These are phyloP conservation scores for Chrysanthemum seticuspe DNA, from an alignment of 129 eudicot genomes.

Conservation along the genomic window DNA sequence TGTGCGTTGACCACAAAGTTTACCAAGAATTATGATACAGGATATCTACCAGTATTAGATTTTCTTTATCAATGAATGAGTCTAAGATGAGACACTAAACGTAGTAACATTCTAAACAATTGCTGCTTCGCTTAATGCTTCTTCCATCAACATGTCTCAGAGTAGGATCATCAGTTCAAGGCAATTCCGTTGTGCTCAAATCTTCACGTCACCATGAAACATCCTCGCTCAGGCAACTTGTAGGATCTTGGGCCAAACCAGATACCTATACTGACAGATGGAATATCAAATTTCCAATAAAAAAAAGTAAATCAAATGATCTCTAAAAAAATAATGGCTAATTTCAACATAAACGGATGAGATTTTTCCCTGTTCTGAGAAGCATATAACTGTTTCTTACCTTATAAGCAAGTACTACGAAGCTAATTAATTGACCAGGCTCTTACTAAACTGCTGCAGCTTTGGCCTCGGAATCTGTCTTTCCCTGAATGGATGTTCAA, in stretches of 20 bases:
- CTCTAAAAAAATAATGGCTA: no score
- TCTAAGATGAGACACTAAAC: not conserved
- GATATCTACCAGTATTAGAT: conserved; percentile 9
- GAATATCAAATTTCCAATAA: not conserved
- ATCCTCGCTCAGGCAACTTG: not conserved
- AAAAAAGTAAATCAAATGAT: no score
- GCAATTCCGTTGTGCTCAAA: not conserved
- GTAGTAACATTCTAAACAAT: conserved; percentile 4
- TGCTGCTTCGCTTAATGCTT: not conserved
- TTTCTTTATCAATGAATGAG: not conserved
- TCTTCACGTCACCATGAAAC: conserved; percentile 14
- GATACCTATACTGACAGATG: conserved; percentile 3
- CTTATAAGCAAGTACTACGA: conserved; percentile 25
- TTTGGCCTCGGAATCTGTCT: conserved; percentile 61
- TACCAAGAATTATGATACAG: conserved; percentile 12
- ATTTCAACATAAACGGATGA: no score
- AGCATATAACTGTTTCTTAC: conserved; percentile 25
- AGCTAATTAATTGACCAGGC: conserved; percentile 11
- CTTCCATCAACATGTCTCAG: conserved; percentile 14
- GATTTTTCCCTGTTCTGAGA: no score
- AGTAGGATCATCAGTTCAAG: not conserved
- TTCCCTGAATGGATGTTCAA: conserved; percentile 51
- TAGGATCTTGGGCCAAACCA: conserved; percentile 4
- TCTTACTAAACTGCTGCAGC: conserved; percentile 65
- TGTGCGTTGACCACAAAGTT: not conserved